Evolutionary conservation across 2,329 filamentous ascomycete genomes (phyloP).

Genomic region (Fusarium lyarnte): DNA sequence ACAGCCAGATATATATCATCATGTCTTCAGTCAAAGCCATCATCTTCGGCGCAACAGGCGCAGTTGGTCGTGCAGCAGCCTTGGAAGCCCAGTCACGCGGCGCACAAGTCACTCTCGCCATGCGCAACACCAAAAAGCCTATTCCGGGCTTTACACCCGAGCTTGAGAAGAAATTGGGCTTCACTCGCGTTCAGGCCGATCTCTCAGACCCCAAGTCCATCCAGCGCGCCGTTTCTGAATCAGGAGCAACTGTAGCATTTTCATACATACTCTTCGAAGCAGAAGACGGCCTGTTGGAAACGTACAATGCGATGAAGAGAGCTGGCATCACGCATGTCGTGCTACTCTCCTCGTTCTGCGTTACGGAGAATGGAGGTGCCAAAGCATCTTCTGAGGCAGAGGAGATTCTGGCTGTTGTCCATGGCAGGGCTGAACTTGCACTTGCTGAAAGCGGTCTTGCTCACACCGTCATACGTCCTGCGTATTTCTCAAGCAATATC

Average conservation of each 20-base stretch:
- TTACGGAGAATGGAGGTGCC: not conserved
- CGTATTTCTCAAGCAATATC: conserved; percentile 20
- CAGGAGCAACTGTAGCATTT: conserved; percentile 11
- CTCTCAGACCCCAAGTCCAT: conserved; percentile 13
- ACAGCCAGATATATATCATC: no score
- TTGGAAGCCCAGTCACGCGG: conserved; percentile 15
- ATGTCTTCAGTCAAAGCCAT: conserved; percentile 16
- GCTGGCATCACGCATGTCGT: conserved; percentile 14
- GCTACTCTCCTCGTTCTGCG: not conserved
- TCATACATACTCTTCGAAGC: conserved; percentile 11
- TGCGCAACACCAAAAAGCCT: conserved; percentile 6
- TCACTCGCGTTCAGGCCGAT: conserved; percentile 16
- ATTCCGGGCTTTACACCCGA: conserved; percentile 1
- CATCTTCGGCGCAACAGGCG: conserved; percentile 22
- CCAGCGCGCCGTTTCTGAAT: not conserved
- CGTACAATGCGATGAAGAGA: conserved; percentile 6
- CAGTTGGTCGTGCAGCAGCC: conserved; percentile 14
- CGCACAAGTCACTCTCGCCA: conserved; percentile 7
- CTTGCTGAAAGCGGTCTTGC: not conserved
- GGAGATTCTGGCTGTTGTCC: not conserved
- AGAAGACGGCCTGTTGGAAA: not conserved
- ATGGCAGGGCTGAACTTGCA: conserved; percentile 14
- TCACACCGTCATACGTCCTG: not conserved
- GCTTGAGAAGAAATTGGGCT: not conserved
- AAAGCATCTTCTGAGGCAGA: not conserved